Conservation (phyloP, 2,329 filamentous ascomycete genomes). For the Pestalotiopsis sp. region DNA sequence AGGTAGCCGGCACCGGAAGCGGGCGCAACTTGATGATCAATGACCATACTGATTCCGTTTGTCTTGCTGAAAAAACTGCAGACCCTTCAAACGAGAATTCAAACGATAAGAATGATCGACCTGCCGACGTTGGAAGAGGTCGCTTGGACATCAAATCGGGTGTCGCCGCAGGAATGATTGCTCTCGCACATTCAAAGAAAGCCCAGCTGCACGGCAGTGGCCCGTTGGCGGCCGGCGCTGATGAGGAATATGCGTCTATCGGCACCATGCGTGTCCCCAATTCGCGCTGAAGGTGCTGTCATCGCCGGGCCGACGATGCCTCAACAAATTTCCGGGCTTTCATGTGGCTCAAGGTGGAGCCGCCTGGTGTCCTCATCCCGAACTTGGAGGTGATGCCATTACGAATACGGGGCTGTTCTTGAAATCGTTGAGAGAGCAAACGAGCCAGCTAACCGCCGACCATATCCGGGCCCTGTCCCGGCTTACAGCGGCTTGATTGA, state of each 20-base stretch:
- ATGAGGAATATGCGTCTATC: constrained; percentile 35
- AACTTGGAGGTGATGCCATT: constrained; percentile 53
- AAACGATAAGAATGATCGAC: constrained; percentile 31
- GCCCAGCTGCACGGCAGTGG: constrained; percentile 46
- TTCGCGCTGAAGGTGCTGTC: constrained; percentile 48
- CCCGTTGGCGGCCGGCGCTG: constrained; percentile 54
- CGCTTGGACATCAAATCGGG: constrained; percentile 55
- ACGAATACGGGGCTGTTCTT: constrained; percentile 48
- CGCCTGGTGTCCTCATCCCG: constrained; percentile 44
- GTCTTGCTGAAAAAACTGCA: constrained; percentile 45
- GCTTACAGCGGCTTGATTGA: constrained; percentile 36
- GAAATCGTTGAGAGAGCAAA: constrained; percentile 30
- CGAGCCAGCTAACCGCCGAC: constrained; percentile 36
- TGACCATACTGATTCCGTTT: constrained; percentile 57
- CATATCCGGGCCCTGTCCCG: constrained; percentile 47
- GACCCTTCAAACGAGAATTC: constrained; percentile 39
- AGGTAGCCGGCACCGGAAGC: constrained; percentile 46
- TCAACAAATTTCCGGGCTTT: constrained; percentile 54
- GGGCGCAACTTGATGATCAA: constrained; percentile 55
- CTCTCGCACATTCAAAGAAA: constrained; percentile 40
- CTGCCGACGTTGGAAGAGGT: constrained; percentile 42
- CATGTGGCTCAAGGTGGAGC: constrained; percentile 45
- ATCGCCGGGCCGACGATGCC: constrained; percentile 50
- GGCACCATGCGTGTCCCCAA: neutral
- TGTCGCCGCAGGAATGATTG: constrained; percentile 47